Percentiles rank a stretch among this genome's conserved stretches.
Evolutionary conservation across 1,284 basidiomycete species (phyloP).

Genomic region (Boletus sp.): DNA sequence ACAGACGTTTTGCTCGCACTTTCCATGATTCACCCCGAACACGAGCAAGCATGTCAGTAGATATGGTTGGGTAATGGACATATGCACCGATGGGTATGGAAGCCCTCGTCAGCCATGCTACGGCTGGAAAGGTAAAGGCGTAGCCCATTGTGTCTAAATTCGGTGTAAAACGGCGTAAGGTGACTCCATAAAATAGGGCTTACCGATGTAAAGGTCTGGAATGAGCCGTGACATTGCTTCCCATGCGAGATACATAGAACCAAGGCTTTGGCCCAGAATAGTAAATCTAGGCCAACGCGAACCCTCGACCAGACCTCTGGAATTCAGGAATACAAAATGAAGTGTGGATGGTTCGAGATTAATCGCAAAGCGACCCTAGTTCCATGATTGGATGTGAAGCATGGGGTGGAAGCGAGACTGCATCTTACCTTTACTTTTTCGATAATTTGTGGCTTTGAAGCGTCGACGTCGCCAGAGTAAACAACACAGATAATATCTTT

Average conservation of each 20-base stretch:
- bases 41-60: conserved; percentile 90
- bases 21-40: conserved; percentile 81
- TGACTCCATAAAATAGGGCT: conserved; percentile 19
- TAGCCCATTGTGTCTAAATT: conserved; percentile 96
- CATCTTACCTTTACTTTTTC: conserved; percentile 74
- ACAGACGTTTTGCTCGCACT: conserved; percentile 41
- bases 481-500: conserved; percentile 78
- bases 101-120: conserved; percentile 57
- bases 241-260: conserved; percentile 82
- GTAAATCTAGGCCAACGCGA: conserved; percentile 88
- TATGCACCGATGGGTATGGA: conserved; percentile 85
- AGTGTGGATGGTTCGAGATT: conserved; percentile 63
- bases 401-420: neutral
- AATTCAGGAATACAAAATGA: conserved; percentile 78
- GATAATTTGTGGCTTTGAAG: conserved; percentile 83
- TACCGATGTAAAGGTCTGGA: conserved; percentile 92
- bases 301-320: conserved; percentile 80
- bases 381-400: neutral
- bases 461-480: conserved; percentile 87
- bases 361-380: conserved; percentile 87
- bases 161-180: conserved; percentile 4
- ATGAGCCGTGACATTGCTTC: conserved; percentile 78
- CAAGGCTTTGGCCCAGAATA: conserved; percentile 88
- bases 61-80: conserved; percentile 97
- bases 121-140: conserved; percentile 88